Base-by-base conservation (phyloP, 2,329 filamentous ascomycete species). In the Daldinia eschscholtzii region DNA sequence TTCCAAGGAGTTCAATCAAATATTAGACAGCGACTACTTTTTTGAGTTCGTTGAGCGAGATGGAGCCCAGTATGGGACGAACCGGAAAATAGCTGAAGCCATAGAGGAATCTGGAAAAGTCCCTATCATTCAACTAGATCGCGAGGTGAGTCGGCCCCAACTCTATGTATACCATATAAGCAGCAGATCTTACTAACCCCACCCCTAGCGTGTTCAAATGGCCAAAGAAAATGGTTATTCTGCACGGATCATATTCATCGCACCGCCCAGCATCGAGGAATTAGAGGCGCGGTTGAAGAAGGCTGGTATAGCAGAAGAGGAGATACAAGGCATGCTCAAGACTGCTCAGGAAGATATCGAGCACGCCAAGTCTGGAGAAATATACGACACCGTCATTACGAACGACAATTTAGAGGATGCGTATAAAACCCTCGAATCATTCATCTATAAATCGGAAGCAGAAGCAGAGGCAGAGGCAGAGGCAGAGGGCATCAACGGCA, bases 11-110 rank as follows among this genome's bases (percentile, higher is more conserved):
- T 90, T 89, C 74, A 84, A 86, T 70, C 81, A 85, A 70, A 83
- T 91, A 73, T 81, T 87, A 13, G 88, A 90, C 65, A 84, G 86
- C 12, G 88, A 90, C 68, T 83, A 86, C 52, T 84, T 91, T 46
- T 78, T 90, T 42, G 88, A 89, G 75, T 89, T 84, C 68, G 83
- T 81, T 44, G 84, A 83, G 57, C 81, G 83, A 23, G 82, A 84
- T 13, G 85, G 82, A 2, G 78, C 81, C 46, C 81, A 85, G 70
- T 89, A 88, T 67, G 89, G 88, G 23, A 90, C 87, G 1, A 88
- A 83, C 75, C 81, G 81, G 67, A 87, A 84, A 66, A 80, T 81
- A 1, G 81, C 89, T 0, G 85, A 88, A 15, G 81, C 81, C 12
- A 81, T 89, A 26, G 78, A 81, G 18, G 84, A 86, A 52, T 76